Base-by-base conservation (phyloP, 306 rosid genomes). In the Ziziphus jujuba region DNA sequence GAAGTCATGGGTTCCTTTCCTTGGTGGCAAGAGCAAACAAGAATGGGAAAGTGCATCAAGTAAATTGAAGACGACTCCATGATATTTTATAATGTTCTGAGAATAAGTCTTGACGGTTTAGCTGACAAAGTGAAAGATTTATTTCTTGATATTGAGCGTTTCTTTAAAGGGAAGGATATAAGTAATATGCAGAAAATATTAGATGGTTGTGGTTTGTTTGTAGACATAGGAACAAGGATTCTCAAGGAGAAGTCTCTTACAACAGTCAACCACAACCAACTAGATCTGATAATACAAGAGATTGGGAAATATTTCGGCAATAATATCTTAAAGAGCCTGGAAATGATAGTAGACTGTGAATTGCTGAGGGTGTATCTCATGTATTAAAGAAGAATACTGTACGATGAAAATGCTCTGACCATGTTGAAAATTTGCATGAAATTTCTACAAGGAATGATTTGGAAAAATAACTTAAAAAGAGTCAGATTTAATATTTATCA, bases 171-270 rank as follows among this genome's bases (percentile, higher is more conserved):
- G n/a, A n/a, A 56, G 73, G 36, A 33, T 20, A 35, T 17, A 24
- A 75, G 71, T 17, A 20, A 55, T 67, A 77, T 70, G 0, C 56
- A 38, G 25, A 61, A 65, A 20, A 66, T 76, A 11, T 52, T 78
- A 9, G 65, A 75, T 9, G 66, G 25, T 20, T 61, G 66, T 61
- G 84, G 75, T 6, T 59, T 68, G 55, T 20, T n/a, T 61, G 60
- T 85, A 40, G 38, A 20, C 43, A 66, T 57, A 43, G 84, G 85
- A 63, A 52, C 77, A 21, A 81, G 62, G 2, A 59, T 65, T 70
- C 76, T 84, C 63, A 49, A 63, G 66, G 80, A 81, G 38, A 79
- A 75, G 54, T 84, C 82, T 24, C 77, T 84, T 56, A 62, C 79
- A 22, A 61, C 74, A 44, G 6, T 61, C 38, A 28, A 19, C 23